Conservation (phyloP, 768 basidiomycete species). For the Stropharia rugosoannulata region DNA sequence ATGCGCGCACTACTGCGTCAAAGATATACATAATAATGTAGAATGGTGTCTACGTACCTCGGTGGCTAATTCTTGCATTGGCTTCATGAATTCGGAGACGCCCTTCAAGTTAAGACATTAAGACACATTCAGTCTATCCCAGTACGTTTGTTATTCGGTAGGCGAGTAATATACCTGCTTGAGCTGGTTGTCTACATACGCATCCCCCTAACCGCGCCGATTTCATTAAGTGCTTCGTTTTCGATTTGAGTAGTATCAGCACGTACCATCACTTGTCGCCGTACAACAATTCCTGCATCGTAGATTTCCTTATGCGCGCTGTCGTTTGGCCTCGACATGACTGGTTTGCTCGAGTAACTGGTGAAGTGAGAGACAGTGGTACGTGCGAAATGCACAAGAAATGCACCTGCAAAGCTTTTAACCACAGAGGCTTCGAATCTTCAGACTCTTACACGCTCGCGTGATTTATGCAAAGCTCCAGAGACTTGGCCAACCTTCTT, state of each 20-base stretch:
- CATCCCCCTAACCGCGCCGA: slow-evolving; percentile 34
- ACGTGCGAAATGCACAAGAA: too few relatives aligned
- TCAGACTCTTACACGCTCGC: too few relatives aligned
- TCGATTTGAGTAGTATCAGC: not conserved
- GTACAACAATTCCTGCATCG: slow-evolving; percentile 37
- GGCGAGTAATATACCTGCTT: slow-evolving; percentile 23
- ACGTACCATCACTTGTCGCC: slow-evolving; percentile 42
- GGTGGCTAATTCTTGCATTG: slow-evolving; percentile 45
- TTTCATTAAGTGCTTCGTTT: not conserved
- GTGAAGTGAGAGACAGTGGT: not conserved
- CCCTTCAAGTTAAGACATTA: slow-evolving; percentile 17
- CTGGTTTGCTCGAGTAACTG: not conserved
- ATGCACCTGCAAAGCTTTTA: too few relatives aligned
- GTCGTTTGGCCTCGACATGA: slow-evolving; percentile 25
- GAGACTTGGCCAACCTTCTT: too few relatives aligned
- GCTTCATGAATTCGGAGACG: slow-evolving; percentile 44
- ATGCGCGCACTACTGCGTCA: not conserved
- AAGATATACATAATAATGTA: too few relatives aligned
- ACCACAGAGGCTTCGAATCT: too few relatives aligned
- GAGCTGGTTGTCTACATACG: slow-evolving; percentile 41
- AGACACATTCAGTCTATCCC: not conserved
- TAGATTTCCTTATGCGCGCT: slow-evolving; percentile 39
- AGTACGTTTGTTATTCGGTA: too few relatives aligned
- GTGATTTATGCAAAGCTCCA: too few relatives aligned
- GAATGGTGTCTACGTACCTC: slow-evolving; percentile 23